Evolutionary conservation across 176 grass and related monocot genomes (phyloP).

Genomic region (Neostapfia colusana): DNA sequence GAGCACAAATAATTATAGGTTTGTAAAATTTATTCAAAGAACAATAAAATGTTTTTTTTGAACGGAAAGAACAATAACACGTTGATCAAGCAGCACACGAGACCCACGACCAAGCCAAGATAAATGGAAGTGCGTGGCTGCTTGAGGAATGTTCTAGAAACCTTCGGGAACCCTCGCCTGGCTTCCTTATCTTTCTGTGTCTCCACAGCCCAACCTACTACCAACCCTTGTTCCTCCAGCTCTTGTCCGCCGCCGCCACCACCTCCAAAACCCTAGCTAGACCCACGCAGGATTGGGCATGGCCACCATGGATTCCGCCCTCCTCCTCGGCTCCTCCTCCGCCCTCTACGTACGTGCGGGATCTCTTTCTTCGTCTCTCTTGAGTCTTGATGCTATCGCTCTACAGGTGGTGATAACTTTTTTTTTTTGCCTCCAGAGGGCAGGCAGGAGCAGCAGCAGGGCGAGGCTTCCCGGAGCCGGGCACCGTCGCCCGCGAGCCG

Average conservation of each 20-base stretch:
- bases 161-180: background rate
- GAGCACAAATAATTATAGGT: too few species aligned
- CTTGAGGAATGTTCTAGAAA: background rate
- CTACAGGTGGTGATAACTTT: background rate
- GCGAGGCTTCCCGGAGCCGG: constrained; percentile 26
- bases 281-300: constrained; percentile 27
- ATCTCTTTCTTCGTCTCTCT: background rate
- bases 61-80: too few species aligned
- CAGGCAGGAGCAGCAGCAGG: background rate
- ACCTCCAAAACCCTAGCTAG: constrained; percentile 44
- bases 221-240: background rate
- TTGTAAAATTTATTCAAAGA: too few species aligned
- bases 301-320: constrained; percentile 58
- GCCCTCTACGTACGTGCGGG: constrained; percentile 46
- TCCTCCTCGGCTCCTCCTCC: constrained; percentile 46
- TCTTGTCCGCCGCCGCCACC: background rate
- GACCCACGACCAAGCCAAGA: too few species aligned
- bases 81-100: too few species aligned
- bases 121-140: too few species aligned
- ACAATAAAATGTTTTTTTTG: too few species aligned
- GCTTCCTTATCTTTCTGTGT: background rate
- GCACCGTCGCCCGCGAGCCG: constrained; percentile 19
- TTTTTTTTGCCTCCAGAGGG: constrained; percentile 18
- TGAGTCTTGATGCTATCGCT: background rate
- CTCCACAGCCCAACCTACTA: background rate